phyloP scores from a whole-genome alignment of 805 yeast species.

The Nakazawaea ishiwadae region DNA sequence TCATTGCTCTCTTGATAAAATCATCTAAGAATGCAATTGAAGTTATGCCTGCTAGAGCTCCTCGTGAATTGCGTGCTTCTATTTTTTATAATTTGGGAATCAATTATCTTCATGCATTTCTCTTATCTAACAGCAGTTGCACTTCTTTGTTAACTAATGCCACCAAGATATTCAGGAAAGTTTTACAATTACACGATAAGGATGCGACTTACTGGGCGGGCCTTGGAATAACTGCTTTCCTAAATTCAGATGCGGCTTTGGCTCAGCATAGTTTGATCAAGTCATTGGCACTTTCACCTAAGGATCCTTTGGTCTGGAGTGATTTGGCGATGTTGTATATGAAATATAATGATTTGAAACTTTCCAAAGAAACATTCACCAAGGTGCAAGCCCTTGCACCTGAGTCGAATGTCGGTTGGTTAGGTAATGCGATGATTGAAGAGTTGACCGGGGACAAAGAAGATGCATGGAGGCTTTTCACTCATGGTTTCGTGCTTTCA shows the following conservation, averaged over 20 bases:
- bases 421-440: constrained; percentile 71
- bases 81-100: constrained; percentile 68
- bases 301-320: constrained; percentile 70
- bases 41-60: constrained; percentile 28
- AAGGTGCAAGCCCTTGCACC: constrained; percentile 84
- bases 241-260: constrained; percentile 53
- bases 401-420: constrained; percentile 70
- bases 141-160: constrained; percentile 40
- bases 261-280: constrained; percentile 93
- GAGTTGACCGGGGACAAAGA: constrained; percentile 43
- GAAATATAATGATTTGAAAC: constrained; percentile 57
- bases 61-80: constrained; percentile 51
- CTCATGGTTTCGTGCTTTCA: constrained; percentile 76
- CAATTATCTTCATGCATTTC: constrained; percentile 46
- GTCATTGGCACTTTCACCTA: constrained; percentile 65
- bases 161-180: constrained; percentile 52
- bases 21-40: constrained; percentile 41
- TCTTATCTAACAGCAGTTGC: constrained; percentile 19
- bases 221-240: constrained; percentile 70
- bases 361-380: constrained; percentile 68
- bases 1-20: too few species aligned
- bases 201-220: constrained; percentile 78
- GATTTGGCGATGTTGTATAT: constrained; percentile 78
- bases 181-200: constrained; percentile 67
- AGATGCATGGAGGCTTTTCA: constrained; percentile 55